Evolutionary conservation across 1,284 basidiomycete species (phyloP).

Genomic region (Xerocomus minutiporus): DNA sequence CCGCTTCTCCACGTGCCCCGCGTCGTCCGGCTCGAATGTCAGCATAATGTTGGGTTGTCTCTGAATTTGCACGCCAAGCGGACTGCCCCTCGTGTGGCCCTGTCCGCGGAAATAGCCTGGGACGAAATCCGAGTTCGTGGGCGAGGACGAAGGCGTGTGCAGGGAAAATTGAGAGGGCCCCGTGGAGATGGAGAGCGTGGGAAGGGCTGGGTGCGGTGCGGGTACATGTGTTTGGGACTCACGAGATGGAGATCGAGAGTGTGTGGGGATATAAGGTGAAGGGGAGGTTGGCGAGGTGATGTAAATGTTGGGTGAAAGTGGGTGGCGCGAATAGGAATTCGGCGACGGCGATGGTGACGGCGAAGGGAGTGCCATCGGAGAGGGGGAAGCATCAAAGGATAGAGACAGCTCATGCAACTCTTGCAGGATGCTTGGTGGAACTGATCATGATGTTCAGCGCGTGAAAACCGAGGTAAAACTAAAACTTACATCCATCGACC

Average conservation of each 20-base stretch:
- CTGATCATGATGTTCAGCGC: slow-evolving; percentile 34
- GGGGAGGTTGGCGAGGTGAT: slow-evolving; percentile 59
- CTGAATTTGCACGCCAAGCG: slow-evolving; percentile 6
- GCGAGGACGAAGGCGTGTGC: slow-evolving; percentile 57
- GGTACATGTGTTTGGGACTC: slow-evolving; percentile 14
- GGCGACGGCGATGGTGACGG: slow-evolving; percentile 30
- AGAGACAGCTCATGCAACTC: slow-evolving; percentile 41
- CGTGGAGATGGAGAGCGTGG: slow-evolving; percentile 8
- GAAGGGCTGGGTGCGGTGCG: slow-evolving; percentile 9
- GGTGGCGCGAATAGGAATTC: slow-evolving; percentile 10
- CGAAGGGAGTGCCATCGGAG: slow-evolving; percentile 18
- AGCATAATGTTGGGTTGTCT: slow-evolving; percentile 29
- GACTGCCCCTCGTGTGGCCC: slow-evolving; percentile 12
- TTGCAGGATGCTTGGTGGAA: slow-evolving; percentile 54
- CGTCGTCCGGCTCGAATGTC: slow-evolving; percentile 21
- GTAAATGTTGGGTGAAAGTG: slow-evolving; percentile 59
- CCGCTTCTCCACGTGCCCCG: slow-evolving; percentile 39
- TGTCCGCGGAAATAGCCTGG: slow-evolving; percentile 9
- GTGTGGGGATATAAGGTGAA: slow-evolving; percentile 30
- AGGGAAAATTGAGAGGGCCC: slow-evolving; percentile 28
- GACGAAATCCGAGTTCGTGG: slow-evolving; percentile 61
- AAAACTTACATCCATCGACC: slow-evolving; percentile 16
- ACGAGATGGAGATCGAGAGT: slow-evolving; percentile 34
- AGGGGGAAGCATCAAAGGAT: slow-evolving; percentile 19
- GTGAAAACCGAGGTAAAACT: neutral